Conservation (phyloP, 177 flowering plant genomes). For the Vitis hybrid region DNA sequence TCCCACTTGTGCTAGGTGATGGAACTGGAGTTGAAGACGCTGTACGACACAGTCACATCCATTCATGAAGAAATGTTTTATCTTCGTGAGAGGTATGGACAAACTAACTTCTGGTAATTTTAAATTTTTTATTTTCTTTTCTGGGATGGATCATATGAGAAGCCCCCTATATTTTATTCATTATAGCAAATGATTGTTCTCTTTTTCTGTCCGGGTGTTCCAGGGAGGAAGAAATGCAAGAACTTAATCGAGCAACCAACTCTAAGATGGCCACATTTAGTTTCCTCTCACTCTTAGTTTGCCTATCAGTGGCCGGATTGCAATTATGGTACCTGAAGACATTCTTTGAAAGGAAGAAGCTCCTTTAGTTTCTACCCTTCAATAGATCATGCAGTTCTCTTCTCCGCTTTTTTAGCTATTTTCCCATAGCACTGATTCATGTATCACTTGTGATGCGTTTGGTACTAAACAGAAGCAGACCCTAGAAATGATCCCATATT, state of each 20-base stretch:
- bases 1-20: slow-evolving; percentile 36
- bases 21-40: slow-evolving; percentile 67
- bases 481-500: too few relatives aligned
- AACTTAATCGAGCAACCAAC: slow-evolving; percentile 55
- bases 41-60: slow-evolving; percentile 48
- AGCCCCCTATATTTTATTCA: not conserved
- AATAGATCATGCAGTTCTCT: not conserved
- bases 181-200: not conserved
- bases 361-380: slow-evolving; percentile 36
- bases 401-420: too few relatives aligned
- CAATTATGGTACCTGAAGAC: slow-evolving; percentile 80
- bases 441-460: too few relatives aligned
- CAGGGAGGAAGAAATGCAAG: slow-evolving; percentile 85
- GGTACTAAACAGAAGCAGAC: too few relatives aligned
- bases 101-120: not conserved
- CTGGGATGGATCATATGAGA: too few relatives aligned
- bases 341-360: slow-evolving; percentile 83
- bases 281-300: slow-evolving; percentile 52
- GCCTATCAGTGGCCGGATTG: slow-evolving; percentile 69
- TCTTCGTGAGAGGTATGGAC: slow-evolving; percentile 65
- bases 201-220: slow-evolving; percentile 5
- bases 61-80: slow-evolving; percentile 80
- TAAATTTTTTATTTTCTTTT: too few relatives aligned
- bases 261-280: slow-evolving; percentile 58
- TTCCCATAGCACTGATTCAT: not conserved